These are phyloP conservation scores for Fagopyrum tataricum DNA, from an alignment of 148 eudicot genomes.

Conservation along the genomic window DNA sequence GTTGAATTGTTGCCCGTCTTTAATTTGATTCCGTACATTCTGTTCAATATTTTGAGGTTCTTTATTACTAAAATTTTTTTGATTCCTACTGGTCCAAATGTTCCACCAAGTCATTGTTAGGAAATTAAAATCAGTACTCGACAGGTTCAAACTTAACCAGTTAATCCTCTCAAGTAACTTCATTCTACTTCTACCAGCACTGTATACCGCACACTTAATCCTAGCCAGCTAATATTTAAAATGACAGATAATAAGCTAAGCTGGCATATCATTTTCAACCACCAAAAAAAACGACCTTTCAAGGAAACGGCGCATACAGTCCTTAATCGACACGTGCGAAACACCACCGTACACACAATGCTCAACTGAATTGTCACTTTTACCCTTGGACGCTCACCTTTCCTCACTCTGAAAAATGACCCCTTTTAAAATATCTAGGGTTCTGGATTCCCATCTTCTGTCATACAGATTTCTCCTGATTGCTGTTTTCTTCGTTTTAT, in stretches of 20 bases:
- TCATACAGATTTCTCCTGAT: conserved; percentile 3
- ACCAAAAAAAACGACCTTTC: not conserved
- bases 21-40: too few species aligned
- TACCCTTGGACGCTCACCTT: not conserved
- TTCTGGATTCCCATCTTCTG: not conserved
- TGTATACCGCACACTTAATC: too few species aligned
- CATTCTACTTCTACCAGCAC: too few species aligned
- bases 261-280: not conserved
- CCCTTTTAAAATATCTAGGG: conserved; percentile 4
- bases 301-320: not conserved
- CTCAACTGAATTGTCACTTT: not conserved
- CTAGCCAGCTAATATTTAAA: not conserved
- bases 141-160: too few species aligned
- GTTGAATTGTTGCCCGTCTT: too few species aligned
- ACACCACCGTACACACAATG: not conserved
- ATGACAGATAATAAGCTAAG: not conserved
- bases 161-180: too few species aligned
- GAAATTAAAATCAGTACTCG: too few species aligned
- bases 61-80: too few species aligned
- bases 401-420: not conserved
- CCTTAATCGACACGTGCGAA: not conserved
- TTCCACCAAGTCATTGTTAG: too few species aligned
- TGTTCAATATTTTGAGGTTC: too few species aligned
- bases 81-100: too few species aligned
- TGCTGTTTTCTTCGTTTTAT: not conserved